Evolutionary conservation across 2,329 filamentous ascomycete species (phyloP).

Genomic region (Penicillium capsulatum): DNA sequence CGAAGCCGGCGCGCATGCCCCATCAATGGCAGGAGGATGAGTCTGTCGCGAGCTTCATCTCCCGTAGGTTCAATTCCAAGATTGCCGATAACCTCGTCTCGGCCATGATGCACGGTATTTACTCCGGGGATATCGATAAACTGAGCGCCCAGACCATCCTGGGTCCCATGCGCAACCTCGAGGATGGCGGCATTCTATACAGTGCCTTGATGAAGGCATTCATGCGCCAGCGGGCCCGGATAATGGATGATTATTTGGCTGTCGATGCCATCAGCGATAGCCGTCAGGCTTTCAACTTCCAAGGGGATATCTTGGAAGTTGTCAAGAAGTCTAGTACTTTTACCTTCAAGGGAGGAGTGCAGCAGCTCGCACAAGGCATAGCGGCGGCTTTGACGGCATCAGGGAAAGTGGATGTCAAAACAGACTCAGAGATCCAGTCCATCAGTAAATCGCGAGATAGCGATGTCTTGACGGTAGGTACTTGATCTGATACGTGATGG

Average conservation of each 20-base stretch:
- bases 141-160: conserved; percentile 68
- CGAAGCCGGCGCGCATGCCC: conserved; percentile 29
- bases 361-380: conserved; percentile 56
- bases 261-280: conserved; percentile 4
- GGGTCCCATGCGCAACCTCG: conserved; percentile 49
- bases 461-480: too few relatives aligned
- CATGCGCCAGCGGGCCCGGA: conserved; percentile 9
- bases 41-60: conserved; percentile 65
- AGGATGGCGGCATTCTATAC: conserved; percentile 30
- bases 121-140: conserved; percentile 80
- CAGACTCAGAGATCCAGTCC: conserved; percentile 45
- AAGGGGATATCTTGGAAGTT: background rate
- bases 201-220: conserved; percentile 10
- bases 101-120: conserved; percentile 78
- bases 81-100: conserved; percentile 70
- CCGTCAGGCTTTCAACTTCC: background rate
- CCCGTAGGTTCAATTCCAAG: conserved; percentile 50
- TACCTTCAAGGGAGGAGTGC: conserved; percentile 55
- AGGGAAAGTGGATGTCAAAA: conserved; percentile 59
- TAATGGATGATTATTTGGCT: conserved; percentile 29
- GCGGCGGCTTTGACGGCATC: conserved; percentile 48
- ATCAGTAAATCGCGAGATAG: background rate
- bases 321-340: conserved; percentile 34
- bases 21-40: conserved; percentile 53
- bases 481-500: too few relatives aligned